A percentile compares a stretch with the other conserved stretches of the same genome.
These are phyloP conservation scores for Scolecobasidium constrictum DNA, from an alignment of 2,329 filamentous ascomycete species.

Conservation along the genomic window DNA sequence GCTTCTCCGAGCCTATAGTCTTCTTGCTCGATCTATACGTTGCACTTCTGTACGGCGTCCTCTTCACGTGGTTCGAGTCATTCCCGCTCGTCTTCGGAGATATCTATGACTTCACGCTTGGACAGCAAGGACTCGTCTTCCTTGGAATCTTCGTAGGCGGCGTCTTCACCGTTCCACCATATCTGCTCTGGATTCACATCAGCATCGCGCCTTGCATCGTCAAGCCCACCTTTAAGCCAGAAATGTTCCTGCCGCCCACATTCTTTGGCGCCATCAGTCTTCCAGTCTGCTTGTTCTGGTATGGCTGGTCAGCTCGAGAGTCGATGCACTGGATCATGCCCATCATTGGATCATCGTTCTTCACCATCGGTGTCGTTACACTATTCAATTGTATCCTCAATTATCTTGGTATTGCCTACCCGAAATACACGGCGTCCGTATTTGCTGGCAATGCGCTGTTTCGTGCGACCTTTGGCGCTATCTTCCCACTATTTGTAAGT, in stretches of 20 bases:
- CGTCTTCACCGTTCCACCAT: constrained; percentile 15
- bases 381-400: constrained; percentile 6
- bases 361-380: constrained; percentile 60
- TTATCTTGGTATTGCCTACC: constrained; percentile 5
- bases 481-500: background rate
- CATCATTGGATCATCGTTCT: constrained; percentile 67
- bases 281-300: constrained; percentile 71
- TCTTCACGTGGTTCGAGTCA: constrained; percentile 15
- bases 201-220: constrained; percentile 15
- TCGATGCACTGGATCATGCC: constrained; percentile 72
- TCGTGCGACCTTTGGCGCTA: background rate
- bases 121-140: constrained; percentile 23
- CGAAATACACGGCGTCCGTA: constrained; percentile 6
- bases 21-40: constrained; percentile 14
- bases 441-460: constrained; percentile 9
- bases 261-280: constrained; percentile 47
- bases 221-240: constrained; percentile 31
- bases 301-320: constrained; percentile 79
- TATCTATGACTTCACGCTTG: constrained; percentile 28
- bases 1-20: constrained; percentile 13
- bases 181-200: constrained; percentile 16
- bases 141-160: constrained; percentile 19
- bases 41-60: constrained; percentile 21
- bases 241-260: constrained; percentile 40
- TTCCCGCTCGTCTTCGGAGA: constrained; percentile 30